Conservation (phyloP, 2,329 filamentous ascomycete genomes). For the Penicillium griseofulvum region DNA sequence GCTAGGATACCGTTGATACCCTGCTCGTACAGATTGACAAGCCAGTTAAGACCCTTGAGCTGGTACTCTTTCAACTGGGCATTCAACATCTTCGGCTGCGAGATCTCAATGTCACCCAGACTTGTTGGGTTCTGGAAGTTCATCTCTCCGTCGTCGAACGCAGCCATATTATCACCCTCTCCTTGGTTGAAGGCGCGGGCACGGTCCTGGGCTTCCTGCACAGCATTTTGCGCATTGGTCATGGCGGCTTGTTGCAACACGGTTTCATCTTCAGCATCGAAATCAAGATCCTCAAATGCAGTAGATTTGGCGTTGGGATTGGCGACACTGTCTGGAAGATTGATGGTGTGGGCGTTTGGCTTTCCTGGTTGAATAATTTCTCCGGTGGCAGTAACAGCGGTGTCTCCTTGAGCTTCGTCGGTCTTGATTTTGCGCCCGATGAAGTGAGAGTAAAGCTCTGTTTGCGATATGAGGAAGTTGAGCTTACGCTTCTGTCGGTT, state of each 20-base stretch:
- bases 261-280: constrained; percentile 90
- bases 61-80: constrained; percentile 98
- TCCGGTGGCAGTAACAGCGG: constrained; percentile 61
- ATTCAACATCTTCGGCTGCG: constrained; percentile 89
- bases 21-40: constrained; percentile 98
- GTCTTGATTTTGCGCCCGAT: constrained; percentile 99
- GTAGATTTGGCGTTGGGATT: constrained; percentile 71
- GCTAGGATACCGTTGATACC: constrained; percentile 99
- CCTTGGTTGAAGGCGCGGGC: constrained; percentile 87
- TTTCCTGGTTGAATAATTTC: constrained; percentile 37
- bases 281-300: constrained; percentile 90
- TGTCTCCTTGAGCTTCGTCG: constrained; percentile 88
- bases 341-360: constrained; percentile 42
- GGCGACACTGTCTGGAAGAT: constrained; percentile 48
- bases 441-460: constrained; percentile 97
- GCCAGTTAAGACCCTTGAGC: constrained; percentile 97
- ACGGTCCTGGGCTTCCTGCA: constrained; percentile 89
- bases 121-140: constrained; percentile 99
- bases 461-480: constrained; percentile 98
- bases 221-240: constrained; percentile 93
- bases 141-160: constrained; percentile 93
- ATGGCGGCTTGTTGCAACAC: constrained; percentile 78
- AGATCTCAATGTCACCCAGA: constrained; percentile 87
- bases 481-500: constrained; percentile 97
- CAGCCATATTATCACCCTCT: constrained; percentile 55